Evolutionary conservation across 768 basidiomycete species (phyloP).

Genomic region (Lactarius deliciosus): DNA sequence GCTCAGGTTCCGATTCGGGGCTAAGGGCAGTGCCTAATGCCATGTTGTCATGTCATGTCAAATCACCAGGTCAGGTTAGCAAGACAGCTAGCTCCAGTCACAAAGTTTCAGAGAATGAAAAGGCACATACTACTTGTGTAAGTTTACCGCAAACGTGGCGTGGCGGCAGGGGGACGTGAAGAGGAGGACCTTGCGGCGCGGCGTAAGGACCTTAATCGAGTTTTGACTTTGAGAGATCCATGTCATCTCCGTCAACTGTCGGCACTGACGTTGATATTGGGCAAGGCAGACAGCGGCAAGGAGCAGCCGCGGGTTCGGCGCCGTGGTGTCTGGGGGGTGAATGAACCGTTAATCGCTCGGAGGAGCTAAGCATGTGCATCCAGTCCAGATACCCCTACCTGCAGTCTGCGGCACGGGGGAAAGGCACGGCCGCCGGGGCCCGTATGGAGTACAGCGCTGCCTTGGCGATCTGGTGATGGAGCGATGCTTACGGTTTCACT

Average conservation of each 20-base stretch:
- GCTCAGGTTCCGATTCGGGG: not conserved
- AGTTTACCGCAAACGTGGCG: not conserved
- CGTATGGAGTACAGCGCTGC: not conserved
- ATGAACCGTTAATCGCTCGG: not conserved
- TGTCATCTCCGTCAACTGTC: constrained; percentile 1
- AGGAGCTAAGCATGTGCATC: not conserved
- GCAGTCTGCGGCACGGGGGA: not conserved
- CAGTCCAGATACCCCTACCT: not conserved
- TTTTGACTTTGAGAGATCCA: not conserved
- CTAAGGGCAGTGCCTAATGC: not conserved
- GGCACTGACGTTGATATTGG: not conserved
- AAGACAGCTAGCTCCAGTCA: not conserved
- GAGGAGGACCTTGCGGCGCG: not conserved
- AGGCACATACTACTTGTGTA: not conserved
- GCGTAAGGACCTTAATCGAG: not conserved
- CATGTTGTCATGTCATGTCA: not conserved
- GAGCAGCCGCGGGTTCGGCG: not conserved
- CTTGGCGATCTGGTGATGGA: not conserved
- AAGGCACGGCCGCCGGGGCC: not conserved
- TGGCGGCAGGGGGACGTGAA: not conserved
- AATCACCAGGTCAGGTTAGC: not conserved
- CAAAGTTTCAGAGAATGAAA: not conserved
- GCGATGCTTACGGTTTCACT: not conserved
- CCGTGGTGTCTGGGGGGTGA: not conserved
- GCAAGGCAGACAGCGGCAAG: not conserved